Evolutionary conservation across 75 land plant genomes (phyloP), one percentile per base, ranked within the genome.

Genomic region (Ceratopteris richardii): DNA sequence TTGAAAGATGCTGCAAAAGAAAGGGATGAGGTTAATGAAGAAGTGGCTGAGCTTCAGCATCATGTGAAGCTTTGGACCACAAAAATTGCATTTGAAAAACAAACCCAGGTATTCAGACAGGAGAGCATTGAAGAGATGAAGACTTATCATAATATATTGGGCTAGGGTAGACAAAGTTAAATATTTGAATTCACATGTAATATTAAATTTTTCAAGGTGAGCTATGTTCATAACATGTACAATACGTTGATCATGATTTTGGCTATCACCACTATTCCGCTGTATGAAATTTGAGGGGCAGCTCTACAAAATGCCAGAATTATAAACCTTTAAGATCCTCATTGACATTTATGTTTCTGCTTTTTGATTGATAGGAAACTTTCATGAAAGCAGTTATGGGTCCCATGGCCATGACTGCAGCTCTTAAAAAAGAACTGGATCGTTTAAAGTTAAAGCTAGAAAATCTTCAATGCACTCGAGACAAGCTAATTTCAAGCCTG

Each of bases 81-180:
- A n/a, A 72, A 72, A 41, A 72, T 72, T 47, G 31, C 65, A 55
- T 72, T 58, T 72, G 74, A 72, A 41, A 65, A 57, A 50, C 52
- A 72, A 72, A 72, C 70, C 13, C 74, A 72, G 63, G 74, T 71
- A 33, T 33, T 33, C 37, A 3, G 9, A 33, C 37, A 33, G 9
- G 9, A 33, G 37, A 33, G 37, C 3, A n/a, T n/a, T n/a, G n/a
- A 29, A 64, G 14, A 0, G 12, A 61, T 28, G 18, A 7, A 19
- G 23, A 19, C 53, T 22, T n/a, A n/a, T n/a, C n/a, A n/a, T n/a
- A n/a, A n/a, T n/a, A n/a, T n/a, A n/a, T n/a, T n/a, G n/a, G n/a
- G n/a, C n/a, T n/a, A n/a, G n/a, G n/a, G n/a, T n/a, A n/a, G n/a
- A n/a, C n/a, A n/a, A n/a, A n/a, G n/a, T n/a, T n/a, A n/a, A n/a